Base-by-base conservation (phyloP, 2,329 filamentous ascomycete genomes). In the Neofusicoccum kwambonambiense region DNA sequence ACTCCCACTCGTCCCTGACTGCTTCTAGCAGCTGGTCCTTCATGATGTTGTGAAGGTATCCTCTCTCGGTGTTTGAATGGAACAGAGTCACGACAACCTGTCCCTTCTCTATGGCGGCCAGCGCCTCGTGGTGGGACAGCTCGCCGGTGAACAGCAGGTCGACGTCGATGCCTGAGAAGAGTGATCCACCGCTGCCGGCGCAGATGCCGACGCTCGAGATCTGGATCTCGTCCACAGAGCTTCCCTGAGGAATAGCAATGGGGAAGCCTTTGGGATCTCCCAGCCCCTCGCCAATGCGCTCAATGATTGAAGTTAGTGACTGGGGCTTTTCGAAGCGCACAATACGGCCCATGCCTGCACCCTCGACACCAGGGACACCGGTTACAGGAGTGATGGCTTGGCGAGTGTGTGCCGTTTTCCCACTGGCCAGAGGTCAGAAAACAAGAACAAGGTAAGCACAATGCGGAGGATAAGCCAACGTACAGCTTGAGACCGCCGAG, bases 81-180 rank as follows among this genome's bases (percentile, higher is more conserved):
- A 97, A 96, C 54, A 96, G 84, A 45, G 89, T 90, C 60, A 98
- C 86, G 0, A 98, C 91, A 63, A 88, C 90, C 68, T 89, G 89
- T 1, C 93, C 93, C 65, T 89, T 86, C 80, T 97, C 93, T 34
- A 91, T 92, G 1, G 93, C 92, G 44, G 90, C 87, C 65, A 99
- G 84, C 3, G 94, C 93, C 68, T 95, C 92, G 75, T 99, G 95
- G 75, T 99, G 95, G 72, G 87, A 91, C 82, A 98, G 86, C 80
- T 99, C 95, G 1, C 95, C 95, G 0, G 92, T 98, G 70, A 99
- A 91, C 3, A 96, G 79, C 44, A 98, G 77, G 72, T 97, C 92
- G 0, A 93, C 92, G 47, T 83, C 79, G 8, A 88, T 81, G 45
- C 84, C 84, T 67, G 87, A 87, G 65, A 97, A 85, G 19, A 98